These are phyloP conservation scores for Rhizopogon sp. DNA, from an alignment of 768 basidiomycete species.

Conservation along the genomic window DNA sequence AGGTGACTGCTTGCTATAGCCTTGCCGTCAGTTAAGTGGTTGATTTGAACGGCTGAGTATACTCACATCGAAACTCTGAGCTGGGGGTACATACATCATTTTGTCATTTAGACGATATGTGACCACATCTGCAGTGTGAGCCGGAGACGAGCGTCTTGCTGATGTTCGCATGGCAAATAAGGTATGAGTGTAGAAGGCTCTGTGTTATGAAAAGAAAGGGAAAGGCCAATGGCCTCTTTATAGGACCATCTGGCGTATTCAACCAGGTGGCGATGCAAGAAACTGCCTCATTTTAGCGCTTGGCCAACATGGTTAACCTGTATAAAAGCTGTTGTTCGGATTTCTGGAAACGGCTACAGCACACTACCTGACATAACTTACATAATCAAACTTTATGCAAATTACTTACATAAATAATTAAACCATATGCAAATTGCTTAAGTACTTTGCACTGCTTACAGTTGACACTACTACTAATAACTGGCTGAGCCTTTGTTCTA, in stretches of 20 bases:
- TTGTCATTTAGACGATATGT: conserved; percentile 41
- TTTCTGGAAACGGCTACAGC: too few relatives aligned
- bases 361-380: too few relatives aligned
- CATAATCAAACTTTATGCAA: too few relatives aligned
- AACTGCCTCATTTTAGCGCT: too few relatives aligned
- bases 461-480: too few relatives aligned
- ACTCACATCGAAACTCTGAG: conserved; percentile 38
- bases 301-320: too few relatives aligned
- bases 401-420: too few relatives aligned
- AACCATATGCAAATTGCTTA: too few relatives aligned
- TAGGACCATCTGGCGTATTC: neutral
- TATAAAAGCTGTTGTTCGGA: too few relatives aligned
- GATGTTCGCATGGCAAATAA: neutral
- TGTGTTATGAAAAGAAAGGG: neutral
- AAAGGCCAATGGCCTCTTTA: neutral
- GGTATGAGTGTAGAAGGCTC: neutral
- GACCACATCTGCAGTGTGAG: conserved; percentile 35
- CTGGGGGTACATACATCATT: conserved; percentile 49
- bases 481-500: too few relatives aligned
- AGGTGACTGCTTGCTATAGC: conserved; percentile 42
- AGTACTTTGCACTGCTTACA: too few relatives aligned
- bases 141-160: conserved; percentile 14
- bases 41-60: neutral
- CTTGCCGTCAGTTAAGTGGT: neutral
- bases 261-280: too few relatives aligned